phyloP scores from a whole-genome alignment of 2,329 filamentous ascomycete genomes.

The Xylaria sp. region DNA sequence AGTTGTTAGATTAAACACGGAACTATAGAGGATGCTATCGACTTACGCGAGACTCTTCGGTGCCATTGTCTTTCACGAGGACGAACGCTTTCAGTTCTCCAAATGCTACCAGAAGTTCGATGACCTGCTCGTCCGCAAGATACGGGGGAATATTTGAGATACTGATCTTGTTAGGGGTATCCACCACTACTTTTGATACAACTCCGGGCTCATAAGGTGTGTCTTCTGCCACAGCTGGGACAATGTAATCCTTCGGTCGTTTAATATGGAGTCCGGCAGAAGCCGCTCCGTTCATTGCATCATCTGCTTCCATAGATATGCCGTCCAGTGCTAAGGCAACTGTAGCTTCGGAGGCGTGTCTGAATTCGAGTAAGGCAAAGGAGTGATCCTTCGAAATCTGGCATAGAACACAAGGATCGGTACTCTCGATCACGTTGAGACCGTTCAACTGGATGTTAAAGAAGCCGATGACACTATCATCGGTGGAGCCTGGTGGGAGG shows the following conservation, averaged over 20 bases:
- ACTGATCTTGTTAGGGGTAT: slow-evolving; percentile 95
- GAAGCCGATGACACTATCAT: slow-evolving; percentile 81
- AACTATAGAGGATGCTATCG: slow-evolving; percentile 9
- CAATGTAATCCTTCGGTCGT: slow-evolving; percentile 96
- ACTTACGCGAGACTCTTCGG: slow-evolving; percentile 86
- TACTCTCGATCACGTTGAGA: slow-evolving; percentile 86
- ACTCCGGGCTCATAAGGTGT: slow-evolving; percentile 78
- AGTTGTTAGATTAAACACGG: slow-evolving; percentile 44
- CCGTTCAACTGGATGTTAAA: slow-evolving; percentile 98
- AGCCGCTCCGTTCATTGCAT: slow-evolving; percentile 63
- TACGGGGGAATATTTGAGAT: slow-evolving; percentile 89
- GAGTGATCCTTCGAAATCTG: slow-evolving; percentile 81
- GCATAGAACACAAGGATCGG: slow-evolving; percentile 85
- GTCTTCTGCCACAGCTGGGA: slow-evolving; percentile 80
- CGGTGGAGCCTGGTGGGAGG: slow-evolving; percentile 75
- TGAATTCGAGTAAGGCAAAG: slow-evolving; percentile 93
- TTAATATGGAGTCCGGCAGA: slow-evolving; percentile 77
- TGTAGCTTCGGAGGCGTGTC: slow-evolving; percentile 85
- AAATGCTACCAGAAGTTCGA: slow-evolving; percentile 88
- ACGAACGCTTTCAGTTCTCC: slow-evolving; percentile 93
- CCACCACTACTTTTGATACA: slow-evolving; percentile 82
- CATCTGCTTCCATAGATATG: slow-evolving; percentile 83
- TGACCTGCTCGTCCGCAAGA: slow-evolving; percentile 89
- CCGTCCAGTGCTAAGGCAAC: slow-evolving; percentile 91
- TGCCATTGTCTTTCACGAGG: slow-evolving; percentile 85